Conservation (phyloP, 179 eudicot species). For the Actinidia polygama region DNA sequence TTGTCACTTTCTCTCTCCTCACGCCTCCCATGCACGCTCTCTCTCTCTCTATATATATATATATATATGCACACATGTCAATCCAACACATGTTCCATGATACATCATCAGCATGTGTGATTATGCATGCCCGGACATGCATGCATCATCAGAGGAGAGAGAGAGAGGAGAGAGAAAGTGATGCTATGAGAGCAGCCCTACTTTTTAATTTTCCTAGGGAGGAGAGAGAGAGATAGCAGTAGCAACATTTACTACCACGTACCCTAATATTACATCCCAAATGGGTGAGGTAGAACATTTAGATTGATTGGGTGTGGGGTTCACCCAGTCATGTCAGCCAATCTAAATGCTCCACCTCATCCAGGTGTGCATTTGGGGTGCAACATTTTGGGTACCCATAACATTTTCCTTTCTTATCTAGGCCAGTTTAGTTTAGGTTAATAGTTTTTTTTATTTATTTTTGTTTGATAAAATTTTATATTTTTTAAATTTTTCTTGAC, state of each 20-base stretch:
- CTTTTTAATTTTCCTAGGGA: background rate
- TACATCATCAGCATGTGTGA: slow-evolving; percentile 1
- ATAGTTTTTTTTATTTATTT: too few relatives aligned
- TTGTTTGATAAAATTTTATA: too few relatives aligned
- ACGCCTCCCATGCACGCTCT: slow-evolving; percentile 11
- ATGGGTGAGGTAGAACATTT: too few relatives aligned
- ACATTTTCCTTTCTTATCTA: too few relatives aligned
- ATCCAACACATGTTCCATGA: background rate
- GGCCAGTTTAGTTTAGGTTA: too few relatives aligned
- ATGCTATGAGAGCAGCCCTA: background rate
- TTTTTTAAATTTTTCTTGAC: too few relatives aligned
- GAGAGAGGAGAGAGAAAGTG: slow-evolving; percentile 16
- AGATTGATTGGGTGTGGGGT: too few relatives aligned
- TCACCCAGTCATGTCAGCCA: too few relatives aligned
- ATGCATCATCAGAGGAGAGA: background rate
- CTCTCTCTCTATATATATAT: background rate
- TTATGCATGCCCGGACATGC: background rate
- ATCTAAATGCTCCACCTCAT: too few relatives aligned
- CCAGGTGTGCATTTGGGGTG: too few relatives aligned
- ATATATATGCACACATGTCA: background rate
- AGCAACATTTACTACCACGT: background rate
- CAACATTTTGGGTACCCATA: too few relatives aligned
- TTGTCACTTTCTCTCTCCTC: slow-evolving; percentile 14
- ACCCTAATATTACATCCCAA: too few relatives aligned
- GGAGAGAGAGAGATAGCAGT: background rate